Percentiles rank a stretch among this genome's conserved stretches.
Evolutionary conservation across 495 filamentous ascomycete genomes (phyloP).

Genomic region (Aspergillus baeticus): DNA sequence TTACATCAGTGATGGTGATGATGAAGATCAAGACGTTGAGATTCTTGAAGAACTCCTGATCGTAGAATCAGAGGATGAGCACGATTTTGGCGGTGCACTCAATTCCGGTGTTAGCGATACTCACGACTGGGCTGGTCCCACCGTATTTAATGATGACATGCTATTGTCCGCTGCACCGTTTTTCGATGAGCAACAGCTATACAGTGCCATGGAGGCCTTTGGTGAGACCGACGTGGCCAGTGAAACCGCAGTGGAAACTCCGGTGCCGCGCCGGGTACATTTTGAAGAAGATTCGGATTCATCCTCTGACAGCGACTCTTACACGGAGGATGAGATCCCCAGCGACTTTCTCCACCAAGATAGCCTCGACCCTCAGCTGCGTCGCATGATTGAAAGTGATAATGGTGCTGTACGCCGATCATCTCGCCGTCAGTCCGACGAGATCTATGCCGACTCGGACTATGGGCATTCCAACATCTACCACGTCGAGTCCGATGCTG

Average conservation of each 20-base stretch:
- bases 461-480: slow-evolving; percentile 49
- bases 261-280: slow-evolving; percentile 48
- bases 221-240: slow-evolving; percentile 44
- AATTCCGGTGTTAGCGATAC: slow-evolving; percentile 38
- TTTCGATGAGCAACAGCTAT: slow-evolving; percentile 53
- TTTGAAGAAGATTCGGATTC: slow-evolving; percentile 51
- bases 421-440: slow-evolving; percentile 39
- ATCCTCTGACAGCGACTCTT: slow-evolving; percentile 51
- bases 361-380: slow-evolving; percentile 65
- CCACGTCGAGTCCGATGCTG: slow-evolving; percentile 51
- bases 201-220: slow-evolving; percentile 46
- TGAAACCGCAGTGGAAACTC: slow-evolving; percentile 41
- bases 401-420: slow-evolving; percentile 45
- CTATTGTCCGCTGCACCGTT: slow-evolving; percentile 46
- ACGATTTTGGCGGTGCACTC: slow-evolving; percentile 22
- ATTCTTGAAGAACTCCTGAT: slow-evolving; percentile 73
- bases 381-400: slow-evolving; percentile 66
- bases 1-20: slow-evolving; percentile 73
- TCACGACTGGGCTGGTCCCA: slow-evolving; percentile 60
- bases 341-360: slow-evolving; percentile 73
- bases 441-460: slow-evolving; percentile 45
- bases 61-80: slow-evolving; percentile 54
- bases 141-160: slow-evolving; percentile 47
- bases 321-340: slow-evolving; percentile 60
- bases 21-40: slow-evolving; percentile 71